Evolutionary conservation across 1,139 yeast genomes (phyloP).

Genomic region (Blastobotrys aristatus): DNA sequence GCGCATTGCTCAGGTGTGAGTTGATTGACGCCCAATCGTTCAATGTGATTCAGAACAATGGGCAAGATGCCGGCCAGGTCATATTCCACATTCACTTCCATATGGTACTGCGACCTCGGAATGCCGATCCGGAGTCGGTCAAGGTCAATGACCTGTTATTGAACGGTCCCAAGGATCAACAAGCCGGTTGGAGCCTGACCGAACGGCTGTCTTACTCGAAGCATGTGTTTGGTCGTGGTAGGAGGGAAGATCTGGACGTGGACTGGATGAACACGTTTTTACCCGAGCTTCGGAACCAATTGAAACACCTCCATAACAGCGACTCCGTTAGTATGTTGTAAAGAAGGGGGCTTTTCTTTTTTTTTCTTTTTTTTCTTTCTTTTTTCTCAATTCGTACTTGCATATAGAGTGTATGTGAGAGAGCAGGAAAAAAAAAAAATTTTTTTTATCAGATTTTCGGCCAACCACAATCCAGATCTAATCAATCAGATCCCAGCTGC

Average conservation of each 20-base stretch:
- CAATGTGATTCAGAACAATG: conserved; percentile 81
- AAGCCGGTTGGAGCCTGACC: conserved; percentile 11
- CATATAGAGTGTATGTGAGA: too few species aligned
- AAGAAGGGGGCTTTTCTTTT: too few species aligned
- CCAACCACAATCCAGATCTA: background rate
- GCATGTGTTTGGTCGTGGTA: conserved; percentile 31
- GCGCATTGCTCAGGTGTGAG: conserved; percentile 37
- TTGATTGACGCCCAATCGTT: conserved; percentile 69
- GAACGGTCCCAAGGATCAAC: conserved; percentile 7
- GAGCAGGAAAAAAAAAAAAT: too few species aligned
- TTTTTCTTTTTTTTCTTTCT: too few species aligned
- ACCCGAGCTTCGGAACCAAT: conserved; percentile 13
- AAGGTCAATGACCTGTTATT: conserved; percentile 12
- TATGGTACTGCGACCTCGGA: conserved; percentile 28
- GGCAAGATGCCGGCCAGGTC: conserved; percentile 78
- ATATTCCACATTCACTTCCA: conserved; percentile 93
- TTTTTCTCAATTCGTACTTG: too few species aligned
- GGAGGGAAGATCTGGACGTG: conserved; percentile 29
- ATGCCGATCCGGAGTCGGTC: conserved; percentile 10
- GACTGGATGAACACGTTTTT: conserved; percentile 23
- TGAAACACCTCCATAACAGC: background rate
- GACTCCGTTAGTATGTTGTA: background rate
- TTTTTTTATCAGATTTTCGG: background rate
- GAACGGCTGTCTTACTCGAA: conserved; percentile 23
- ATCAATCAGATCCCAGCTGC: background rate